Conservation (phyloP, 345 rosid species). For the Populus pruinosa region DNA sequence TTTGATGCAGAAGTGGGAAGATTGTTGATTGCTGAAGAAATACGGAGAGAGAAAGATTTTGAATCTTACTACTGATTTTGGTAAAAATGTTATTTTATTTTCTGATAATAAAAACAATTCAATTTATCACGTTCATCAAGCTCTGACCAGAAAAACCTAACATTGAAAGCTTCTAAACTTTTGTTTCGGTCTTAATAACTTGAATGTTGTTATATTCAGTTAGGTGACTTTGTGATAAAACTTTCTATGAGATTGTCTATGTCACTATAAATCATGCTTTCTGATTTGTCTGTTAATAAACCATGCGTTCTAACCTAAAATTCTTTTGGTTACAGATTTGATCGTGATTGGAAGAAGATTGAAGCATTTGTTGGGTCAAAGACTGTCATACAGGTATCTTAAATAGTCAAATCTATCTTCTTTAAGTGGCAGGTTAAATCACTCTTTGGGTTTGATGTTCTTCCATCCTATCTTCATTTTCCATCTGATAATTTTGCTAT, state of each 20-base stretch:
- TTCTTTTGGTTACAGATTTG: constrained; percentile 49
- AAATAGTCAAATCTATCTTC: background rate
- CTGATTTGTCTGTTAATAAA: background rate
- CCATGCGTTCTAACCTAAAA: background rate
- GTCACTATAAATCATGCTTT: background rate
- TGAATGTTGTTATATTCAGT: background rate
- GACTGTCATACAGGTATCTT: constrained; percentile 81
- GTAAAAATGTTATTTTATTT: background rate
- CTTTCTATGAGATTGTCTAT: background rate
- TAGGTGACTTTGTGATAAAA: background rate
- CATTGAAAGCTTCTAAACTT: background rate
- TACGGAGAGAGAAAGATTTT: constrained; percentile 1
- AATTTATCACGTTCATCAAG: background rate
- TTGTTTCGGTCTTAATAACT: background rate
- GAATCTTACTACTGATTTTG: background rate
- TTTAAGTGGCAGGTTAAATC: background rate
- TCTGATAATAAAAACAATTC: background rate
- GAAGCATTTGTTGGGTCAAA: constrained; percentile 93
- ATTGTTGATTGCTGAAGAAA: constrained; percentile 2
- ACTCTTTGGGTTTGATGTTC: background rate
- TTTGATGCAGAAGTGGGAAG: constrained; percentile 4
- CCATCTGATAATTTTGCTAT: background rate
- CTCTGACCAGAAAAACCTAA: background rate
- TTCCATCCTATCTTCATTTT: background rate
- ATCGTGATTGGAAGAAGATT: constrained; percentile 99